These are phyloP conservation scores for Tetrapisispora phaffii DNA, from an alignment of 805 yeast species.

Conservation along the genomic window DNA sequence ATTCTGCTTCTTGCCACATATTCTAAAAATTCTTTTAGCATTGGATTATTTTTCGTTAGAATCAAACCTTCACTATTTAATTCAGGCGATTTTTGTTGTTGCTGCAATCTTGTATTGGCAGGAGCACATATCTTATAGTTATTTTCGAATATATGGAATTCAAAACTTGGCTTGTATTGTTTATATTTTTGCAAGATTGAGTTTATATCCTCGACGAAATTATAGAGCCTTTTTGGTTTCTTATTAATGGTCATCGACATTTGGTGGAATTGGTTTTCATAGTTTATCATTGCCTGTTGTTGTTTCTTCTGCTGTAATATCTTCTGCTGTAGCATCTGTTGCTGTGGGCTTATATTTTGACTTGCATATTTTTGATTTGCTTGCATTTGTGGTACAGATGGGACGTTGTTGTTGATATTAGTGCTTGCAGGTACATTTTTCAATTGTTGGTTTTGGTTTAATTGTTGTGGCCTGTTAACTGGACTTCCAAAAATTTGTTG, in stretches of 20 bases:
- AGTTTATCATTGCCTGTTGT: slow-evolving; percentile 35
- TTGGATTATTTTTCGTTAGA: slow-evolving; percentile 60
- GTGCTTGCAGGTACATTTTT: neutral
- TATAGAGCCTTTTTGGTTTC: slow-evolving; percentile 38
- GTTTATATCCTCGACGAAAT: slow-evolving; percentile 61
- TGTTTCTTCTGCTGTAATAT: slow-evolving; percentile 24
- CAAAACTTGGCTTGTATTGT: slow-evolving; percentile 69
- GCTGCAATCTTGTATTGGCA: slow-evolving; percentile 27
- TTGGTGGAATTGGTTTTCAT: slow-evolving; percentile 34
- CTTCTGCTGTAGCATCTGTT: slow-evolving; percentile 20
- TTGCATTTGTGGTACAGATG: slow-evolving; percentile 9
- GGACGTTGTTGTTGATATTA: neutral
- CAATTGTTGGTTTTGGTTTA: neutral
- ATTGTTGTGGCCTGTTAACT: slow-evolving; percentile 6
- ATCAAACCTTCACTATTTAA: slow-evolving; percentile 57
- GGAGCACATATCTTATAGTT: slow-evolving; percentile 87
- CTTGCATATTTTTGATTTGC: slow-evolving; percentile 6
- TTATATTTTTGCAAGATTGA: slow-evolving; percentile 70
- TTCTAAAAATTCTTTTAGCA: slow-evolving; percentile 68
- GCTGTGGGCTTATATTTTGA: slow-evolving; percentile 14
- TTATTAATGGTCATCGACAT: slow-evolving; percentile 26
- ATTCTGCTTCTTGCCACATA: slow-evolving; percentile 74
- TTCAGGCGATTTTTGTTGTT: slow-evolving; percentile 30
- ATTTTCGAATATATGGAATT: slow-evolving; percentile 82
- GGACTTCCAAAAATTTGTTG: neutral